Conservation (phyloP, 768 basidiomycete species). For the Xerocomus spinulosus region DNA sequence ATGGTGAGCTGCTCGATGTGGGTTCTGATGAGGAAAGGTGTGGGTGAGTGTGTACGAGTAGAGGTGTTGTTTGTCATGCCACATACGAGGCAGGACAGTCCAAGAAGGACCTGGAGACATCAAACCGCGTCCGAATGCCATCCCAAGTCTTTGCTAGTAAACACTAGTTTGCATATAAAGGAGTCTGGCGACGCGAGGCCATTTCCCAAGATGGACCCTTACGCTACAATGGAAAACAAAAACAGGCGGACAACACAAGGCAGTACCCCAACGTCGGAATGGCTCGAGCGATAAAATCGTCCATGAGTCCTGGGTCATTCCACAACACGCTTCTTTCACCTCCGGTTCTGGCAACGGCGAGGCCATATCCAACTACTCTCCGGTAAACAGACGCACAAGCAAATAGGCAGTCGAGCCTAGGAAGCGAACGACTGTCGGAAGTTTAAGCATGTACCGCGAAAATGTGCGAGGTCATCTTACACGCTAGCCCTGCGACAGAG, state of each 20-base stretch:
- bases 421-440: slow-evolving; percentile 69
- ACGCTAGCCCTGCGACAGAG: slow-evolving; percentile 81
- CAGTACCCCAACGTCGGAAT: too few species aligned
- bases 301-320: too few species aligned
- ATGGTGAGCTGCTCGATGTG: slow-evolving; percentile 16
- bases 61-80: slow-evolving; percentile 1
- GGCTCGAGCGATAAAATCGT: too few species aligned
- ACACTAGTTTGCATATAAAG: too few species aligned
- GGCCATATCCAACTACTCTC: slow-evolving; percentile 56
- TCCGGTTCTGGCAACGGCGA: too few species aligned
- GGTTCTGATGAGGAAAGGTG: slow-evolving; percentile 13
- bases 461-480: slow-evolving; percentile 44
- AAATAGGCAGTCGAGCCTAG: slow-evolving; percentile 79
- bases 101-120: slow-evolving; percentile 28
- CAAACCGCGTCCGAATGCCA: too few species aligned
- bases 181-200: neutral
- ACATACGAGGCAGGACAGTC: slow-evolving; percentile 24
- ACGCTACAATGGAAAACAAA: neutral
- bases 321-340: too few species aligned
- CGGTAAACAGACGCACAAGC: slow-evolving; percentile 81
- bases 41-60: neutral
- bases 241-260: neutral
- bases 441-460: neutral
- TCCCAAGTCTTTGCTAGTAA: too few species aligned
- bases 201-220: neutral